A percentile compares a stretch with the other conserved stretches of the same genome.
These are phyloP conservation scores for Suillus plorans DNA, from an alignment of 768 basidiomycete genomes.

Conservation along the genomic window DNA sequence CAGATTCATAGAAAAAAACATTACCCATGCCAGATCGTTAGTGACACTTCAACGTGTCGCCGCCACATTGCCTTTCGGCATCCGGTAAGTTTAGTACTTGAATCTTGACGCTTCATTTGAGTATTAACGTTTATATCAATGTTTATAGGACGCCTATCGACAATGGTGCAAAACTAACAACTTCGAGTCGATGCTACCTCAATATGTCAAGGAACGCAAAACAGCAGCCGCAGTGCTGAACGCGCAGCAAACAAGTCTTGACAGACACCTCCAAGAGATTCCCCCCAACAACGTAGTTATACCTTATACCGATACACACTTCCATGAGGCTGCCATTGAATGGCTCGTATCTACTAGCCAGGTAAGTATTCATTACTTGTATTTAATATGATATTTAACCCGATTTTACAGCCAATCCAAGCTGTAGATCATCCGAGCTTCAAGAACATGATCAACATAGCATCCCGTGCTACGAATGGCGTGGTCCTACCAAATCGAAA, in stretches of 20 bases:
- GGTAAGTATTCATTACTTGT: no score
- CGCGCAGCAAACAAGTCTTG: constrained; percentile 3
- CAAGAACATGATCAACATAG: no score
- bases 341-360: constrained; percentile 27
- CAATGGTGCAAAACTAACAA: constrained; percentile 28
- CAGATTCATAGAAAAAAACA: constrained; percentile 3
- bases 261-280: constrained; percentile 23
- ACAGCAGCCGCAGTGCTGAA: constrained; percentile 4
- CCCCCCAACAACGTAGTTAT: constrained; percentile 15
- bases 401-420: no score
- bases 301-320: constrained; percentile 26
- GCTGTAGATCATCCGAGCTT: no score
- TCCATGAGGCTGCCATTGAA: constrained; percentile 27
- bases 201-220: constrained; percentile 23
- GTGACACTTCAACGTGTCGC: constrained; percentile 1
- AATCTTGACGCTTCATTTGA: background rate
- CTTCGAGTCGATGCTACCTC: constrained; percentile 23
- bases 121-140: no score
- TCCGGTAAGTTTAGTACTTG: background rate
- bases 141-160: constrained; percentile 20
- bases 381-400: no score
- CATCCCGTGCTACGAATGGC: no score
- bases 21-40: background rate
- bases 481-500: no score
- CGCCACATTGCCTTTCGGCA: constrained; percentile 1